Evolutionary conservation across 1,284 basidiomycete species (phyloP), one percentile per base, ranked within the genome.

Genomic region (Naganishia liquefaciens): DNA sequence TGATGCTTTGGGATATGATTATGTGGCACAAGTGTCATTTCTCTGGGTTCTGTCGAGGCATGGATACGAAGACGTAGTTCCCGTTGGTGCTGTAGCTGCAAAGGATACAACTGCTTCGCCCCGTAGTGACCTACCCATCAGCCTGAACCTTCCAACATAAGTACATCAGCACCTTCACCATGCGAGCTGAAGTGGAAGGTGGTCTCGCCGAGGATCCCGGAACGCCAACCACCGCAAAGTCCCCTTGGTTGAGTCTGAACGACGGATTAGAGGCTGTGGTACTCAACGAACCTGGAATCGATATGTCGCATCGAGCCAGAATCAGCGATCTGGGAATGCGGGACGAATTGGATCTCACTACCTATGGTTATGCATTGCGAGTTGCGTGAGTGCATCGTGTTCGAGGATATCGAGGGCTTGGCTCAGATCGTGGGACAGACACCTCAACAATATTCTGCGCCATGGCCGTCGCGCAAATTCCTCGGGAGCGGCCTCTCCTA

Each of bases 301-400:
- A 60, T 21, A 47, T 37, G 25, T 39, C 49, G 57, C 11, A 49
- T 25, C 57, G 57, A 27, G n/a, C 28, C n/a, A 23, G 27, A 60
- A 46, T 50, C 25, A 60, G 57, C 33, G 40, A 33, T n/a, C n/a
- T 57, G 2, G 65, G 67, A 2, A 42, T 67, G 42, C 13, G 49
- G 51, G 74, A 77, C 28, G 77, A 78, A 58, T 44, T 77, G 15
- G 76, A 78, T 58, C 68, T 69, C 49, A 54, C 70, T 62, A 75
- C 74, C 2, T 79, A 79, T 57, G 61, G 66, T n/a, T 77, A 74
- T 63, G 73, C 76, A 5, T 68, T 79, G 33, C 70, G 74, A 39
- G 74, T 77, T 10, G 77, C 77, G 77, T 77, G 57, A 72, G 76
- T 76, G 1, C 15, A 23, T 9, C 49, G 17, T 5, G 13, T 30